A percentile compares a stretch with the other conserved stretches of the same genome.
Evolutionary conservation across 306 rosid species (phyloP).

Genomic region (Lathyrus tuberosus): DNA sequence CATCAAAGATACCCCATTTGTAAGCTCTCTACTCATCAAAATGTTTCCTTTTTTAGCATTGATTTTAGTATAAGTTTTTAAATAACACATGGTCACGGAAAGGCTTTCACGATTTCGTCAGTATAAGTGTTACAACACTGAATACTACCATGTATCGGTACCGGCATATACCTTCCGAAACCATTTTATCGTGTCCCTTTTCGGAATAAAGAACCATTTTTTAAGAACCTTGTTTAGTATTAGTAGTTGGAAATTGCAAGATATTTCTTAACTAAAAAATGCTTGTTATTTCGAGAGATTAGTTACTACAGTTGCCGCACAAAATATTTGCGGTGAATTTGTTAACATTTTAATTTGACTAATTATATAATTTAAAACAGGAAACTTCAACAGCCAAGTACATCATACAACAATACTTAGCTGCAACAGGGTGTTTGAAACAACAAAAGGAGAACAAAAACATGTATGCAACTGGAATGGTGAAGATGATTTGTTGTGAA

Average conservation of each 20-base stretch:
- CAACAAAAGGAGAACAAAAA: slow-evolving; percentile 75
- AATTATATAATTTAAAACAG: slow-evolving; percentile 41
- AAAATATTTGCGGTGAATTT: neutral
- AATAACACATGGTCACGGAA: too few species aligned
- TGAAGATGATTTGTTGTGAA: slow-evolving; percentile 93
- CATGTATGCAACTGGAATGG: slow-evolving; percentile 84
- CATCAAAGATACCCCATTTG: slow-evolving; percentile 76
- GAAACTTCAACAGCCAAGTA: slow-evolving; percentile 87
- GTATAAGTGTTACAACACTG: too few species aligned
- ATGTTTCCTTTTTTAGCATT: neutral
- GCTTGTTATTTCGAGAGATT: too few species aligned
- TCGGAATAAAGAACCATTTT: too few species aligned
- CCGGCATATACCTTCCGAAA: too few species aligned
- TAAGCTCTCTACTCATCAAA: slow-evolving; percentile 39
- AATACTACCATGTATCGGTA: too few species aligned
- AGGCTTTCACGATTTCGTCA: too few species aligned
- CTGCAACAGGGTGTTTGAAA: slow-evolving; percentile 90
- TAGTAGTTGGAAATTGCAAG: neutral
- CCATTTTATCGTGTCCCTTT: too few species aligned
- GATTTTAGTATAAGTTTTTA: neutral
- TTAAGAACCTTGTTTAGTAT: too few species aligned
- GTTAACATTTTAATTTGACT: neutral
- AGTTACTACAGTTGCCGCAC: too few species aligned
- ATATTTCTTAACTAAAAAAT: neutral
- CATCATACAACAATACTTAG: slow-evolving; percentile 88